A percentile compares a stretch with the other conserved stretches of the same genome.
phyloP scores from a whole-genome alignment of 2,329 filamentous ascomycete genomes.

The Periconia sp. region DNA sequence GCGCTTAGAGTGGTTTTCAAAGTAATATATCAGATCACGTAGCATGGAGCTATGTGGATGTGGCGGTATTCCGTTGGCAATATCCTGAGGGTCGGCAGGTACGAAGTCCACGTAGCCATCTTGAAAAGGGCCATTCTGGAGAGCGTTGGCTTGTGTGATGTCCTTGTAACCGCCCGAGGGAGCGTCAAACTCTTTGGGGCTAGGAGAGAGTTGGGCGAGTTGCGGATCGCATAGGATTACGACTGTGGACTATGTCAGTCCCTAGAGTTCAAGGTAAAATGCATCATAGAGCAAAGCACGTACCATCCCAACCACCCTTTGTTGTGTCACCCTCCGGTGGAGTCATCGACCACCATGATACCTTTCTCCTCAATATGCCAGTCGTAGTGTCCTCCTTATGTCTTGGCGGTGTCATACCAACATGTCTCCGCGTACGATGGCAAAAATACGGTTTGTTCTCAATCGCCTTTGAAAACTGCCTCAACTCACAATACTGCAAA shows the following conservation, averaged over 20 bases:
- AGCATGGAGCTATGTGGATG: conserved; percentile 38
- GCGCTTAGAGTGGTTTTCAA: conserved; percentile 24
- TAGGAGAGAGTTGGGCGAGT: conserved; percentile 21
- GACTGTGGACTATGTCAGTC: conserved; percentile 14
- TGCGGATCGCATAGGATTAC: conserved; percentile 42
- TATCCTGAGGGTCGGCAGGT: conserved; percentile 14
- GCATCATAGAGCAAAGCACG: conserved; percentile 1
- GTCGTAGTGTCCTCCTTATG: conserved; percentile 31
- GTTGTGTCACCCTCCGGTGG: conserved; percentile 20
- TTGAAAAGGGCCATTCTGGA: conserved; percentile 34
- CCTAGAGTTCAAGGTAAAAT: not conserved
- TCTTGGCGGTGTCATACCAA: conserved; percentile 39
- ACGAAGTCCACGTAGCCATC: conserved; percentile 40
- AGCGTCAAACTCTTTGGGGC: conserved; percentile 18
- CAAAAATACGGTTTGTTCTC: conserved; percentile 35
- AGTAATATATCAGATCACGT: conserved; percentile 35
- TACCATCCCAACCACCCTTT: conserved; percentile 41
- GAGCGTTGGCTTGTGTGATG: conserved; percentile 7
- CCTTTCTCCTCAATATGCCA: conserved; percentile 37
- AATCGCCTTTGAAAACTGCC: conserved; percentile 36
- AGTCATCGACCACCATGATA: conserved; percentile 36
- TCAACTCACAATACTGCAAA: conserved; percentile 41
- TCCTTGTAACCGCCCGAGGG: conserved; percentile 1
- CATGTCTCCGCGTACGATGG: conserved; percentile 33
- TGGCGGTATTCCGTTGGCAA: conserved; percentile 2